Percentiles rank a stretch among this genome's conserved stretches.
These are phyloP conservation scores for Pseudotsuga menziesii DNA, from an alignment of 75 land plant species.

Conservation along the genomic window DNA sequence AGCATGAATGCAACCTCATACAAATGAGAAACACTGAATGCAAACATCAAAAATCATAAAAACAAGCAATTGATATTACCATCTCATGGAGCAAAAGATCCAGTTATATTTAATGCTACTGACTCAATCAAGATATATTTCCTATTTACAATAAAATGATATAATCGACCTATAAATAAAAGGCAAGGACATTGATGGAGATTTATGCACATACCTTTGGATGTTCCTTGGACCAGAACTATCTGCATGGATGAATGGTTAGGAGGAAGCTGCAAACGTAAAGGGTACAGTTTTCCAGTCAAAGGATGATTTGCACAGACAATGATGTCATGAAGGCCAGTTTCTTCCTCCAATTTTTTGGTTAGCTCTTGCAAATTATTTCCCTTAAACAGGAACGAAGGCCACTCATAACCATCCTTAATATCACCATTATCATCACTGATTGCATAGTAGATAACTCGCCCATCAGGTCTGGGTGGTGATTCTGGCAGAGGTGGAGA, in stretches of 20 bases:
- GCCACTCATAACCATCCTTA: conserved; percentile 39
- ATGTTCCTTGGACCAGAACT: conserved; percentile 52
- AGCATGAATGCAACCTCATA: not conserved
- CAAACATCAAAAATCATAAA: conserved; percentile 4
- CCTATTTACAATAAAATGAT: not conserved
- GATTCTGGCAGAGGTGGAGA: conserved; percentile 7
- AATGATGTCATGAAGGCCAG: conserved; percentile 49
- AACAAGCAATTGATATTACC: not conserved
- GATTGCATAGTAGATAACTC: conserved; percentile 62
- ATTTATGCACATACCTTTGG: conserved; percentile 42
- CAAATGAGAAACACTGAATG: not conserved
- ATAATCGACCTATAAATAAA: not conserved
- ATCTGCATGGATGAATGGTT: conserved; percentile 78
- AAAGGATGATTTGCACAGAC: conserved; percentile 59
- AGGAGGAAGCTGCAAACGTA: conserved; percentile 84
- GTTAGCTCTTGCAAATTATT: conserved; percentile 56
- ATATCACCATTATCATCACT: conserved; percentile 61
- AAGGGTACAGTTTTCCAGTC: conserved; percentile 65
- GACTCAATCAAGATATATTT: not conserved
- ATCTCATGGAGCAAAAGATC: not conserved
- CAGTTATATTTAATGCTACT: not conserved
- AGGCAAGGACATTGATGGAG: not conserved
- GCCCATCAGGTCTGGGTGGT: conserved; percentile 58
- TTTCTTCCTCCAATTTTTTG: conserved; percentile 51
- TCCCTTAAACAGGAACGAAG: conserved; percentile 53